phyloP scores from a whole-genome alignment of 148 eudicot genomes.

The Rhododendron molle region DNA sequence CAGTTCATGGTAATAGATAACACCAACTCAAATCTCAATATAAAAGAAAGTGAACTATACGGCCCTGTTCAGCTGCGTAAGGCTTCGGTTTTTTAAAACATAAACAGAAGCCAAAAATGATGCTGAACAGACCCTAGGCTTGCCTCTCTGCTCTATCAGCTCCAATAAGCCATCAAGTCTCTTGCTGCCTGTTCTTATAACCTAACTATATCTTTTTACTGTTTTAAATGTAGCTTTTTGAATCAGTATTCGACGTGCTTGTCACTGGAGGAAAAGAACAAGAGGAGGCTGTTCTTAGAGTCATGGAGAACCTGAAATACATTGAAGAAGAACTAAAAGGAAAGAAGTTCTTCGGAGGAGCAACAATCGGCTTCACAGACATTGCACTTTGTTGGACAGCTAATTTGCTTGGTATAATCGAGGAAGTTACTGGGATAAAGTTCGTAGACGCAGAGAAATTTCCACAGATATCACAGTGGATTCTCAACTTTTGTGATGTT shows the following conservation, averaged over 20 bases:
- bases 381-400: constrained; percentile 12
- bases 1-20: too few species aligned
- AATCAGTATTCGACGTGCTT: constrained; percentile 10
- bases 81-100: background rate
- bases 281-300: constrained; percentile 12
- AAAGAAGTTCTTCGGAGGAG: constrained; percentile 32
- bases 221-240: constrained; percentile 6
- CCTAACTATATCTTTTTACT: background rate
- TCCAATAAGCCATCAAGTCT: background rate
- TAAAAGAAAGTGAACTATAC: too few species aligned
- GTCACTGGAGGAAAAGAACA: constrained; percentile 10
- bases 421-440: constrained; percentile 7
- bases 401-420: background rate
- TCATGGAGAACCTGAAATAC: constrained; percentile 15
- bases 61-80: too few species aligned
- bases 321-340: constrained; percentile 19
- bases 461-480: constrained; percentile 2
- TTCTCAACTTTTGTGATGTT: constrained; percentile 12
- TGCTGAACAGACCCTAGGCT: too few species aligned
- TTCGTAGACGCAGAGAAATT: constrained; percentile 11
- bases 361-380: constrained; percentile 25
- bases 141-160: background rate
- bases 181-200: too few species aligned
- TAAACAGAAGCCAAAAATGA: too few species aligned
- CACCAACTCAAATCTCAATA: too few species aligned